Evolutionary conservation across 176 grass and related monocot species (phyloP).

Genomic region (Elymus sibiricus): DNA sequence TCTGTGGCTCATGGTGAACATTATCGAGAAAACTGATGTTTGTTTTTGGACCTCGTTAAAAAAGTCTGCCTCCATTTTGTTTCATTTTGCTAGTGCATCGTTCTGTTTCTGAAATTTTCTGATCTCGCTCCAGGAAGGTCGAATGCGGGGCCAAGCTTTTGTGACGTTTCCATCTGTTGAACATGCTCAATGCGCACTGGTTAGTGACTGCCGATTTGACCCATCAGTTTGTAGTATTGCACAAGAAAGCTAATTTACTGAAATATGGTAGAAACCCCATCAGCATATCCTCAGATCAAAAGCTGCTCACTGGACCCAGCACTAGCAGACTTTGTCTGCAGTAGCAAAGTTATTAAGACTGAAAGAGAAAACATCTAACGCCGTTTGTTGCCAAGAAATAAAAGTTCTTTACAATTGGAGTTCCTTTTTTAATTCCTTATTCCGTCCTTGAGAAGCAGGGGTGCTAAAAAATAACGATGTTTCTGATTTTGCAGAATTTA

Average conservation of each 20-base stretch:
- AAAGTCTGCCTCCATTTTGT: no score
- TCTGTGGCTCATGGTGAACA: not conserved
- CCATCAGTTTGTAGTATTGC: not conserved
- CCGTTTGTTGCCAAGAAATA: not conserved
- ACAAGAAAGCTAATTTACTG: not conserved
- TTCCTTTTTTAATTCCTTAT: not conserved
- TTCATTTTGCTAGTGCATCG: not conserved
- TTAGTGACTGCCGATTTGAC: conserved; percentile 26
- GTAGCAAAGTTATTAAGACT: not conserved
- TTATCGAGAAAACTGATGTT: not conserved
- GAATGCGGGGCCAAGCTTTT: conserved; percentile 93
- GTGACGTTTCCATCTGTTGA: conserved; percentile 84
- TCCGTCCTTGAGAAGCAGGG: not conserved
- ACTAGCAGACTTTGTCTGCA: not conserved
- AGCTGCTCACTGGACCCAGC: not conserved
- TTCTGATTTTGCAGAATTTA: conserved; percentile 69
- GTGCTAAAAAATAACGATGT: not conserved
- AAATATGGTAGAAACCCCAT: not conserved
- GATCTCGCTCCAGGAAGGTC: conserved; percentile 63
- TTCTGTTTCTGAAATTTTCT: conserved; percentile 11
- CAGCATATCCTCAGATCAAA: not conserved
- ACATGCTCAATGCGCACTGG: conserved; percentile 67
- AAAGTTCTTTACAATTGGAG: not conserved
- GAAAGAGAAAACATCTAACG: not conserved
- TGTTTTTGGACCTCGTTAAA: not conserved